Evolutionary conservation across 176 grass and related monocot species (phyloP), one percentile per base, ranked within the genome.

Genomic region (Carex littledalei): DNA sequence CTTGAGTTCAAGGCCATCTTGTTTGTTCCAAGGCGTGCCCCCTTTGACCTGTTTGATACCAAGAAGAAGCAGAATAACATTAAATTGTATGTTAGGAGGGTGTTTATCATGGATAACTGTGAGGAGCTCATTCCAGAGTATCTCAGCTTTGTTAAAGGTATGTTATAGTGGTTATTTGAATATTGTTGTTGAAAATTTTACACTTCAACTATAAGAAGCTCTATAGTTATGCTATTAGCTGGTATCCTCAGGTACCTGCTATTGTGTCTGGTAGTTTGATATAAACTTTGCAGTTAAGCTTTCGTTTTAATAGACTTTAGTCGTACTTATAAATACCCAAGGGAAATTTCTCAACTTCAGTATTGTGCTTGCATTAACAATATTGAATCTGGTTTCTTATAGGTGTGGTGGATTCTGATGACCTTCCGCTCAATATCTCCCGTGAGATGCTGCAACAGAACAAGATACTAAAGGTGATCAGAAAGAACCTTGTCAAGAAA

Each of bases 81-180:
- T 16, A 90, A 90, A 49, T 31, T 90, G 2, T 90, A 90, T 35
- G 88, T 90, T 3, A 81, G 88, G 12, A 62, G 88, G 31, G 88
- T 90, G 10, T 90, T 90, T 66, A 89, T 89, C 57, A 89, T 89
- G 88, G 88, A 89, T 56, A 89, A 86, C 59, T 89, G 84, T 45
- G 88, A 90, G 62, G 88, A 90, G 37, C 34, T 90, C 9, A 90
- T 90, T 31, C 88, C 88, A 0, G 88, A 90, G 54, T 84, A 90
- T 22, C 72, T 90, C 65, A 81, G 85, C 55, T 87, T 90, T 31
- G 4, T 90, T 7, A 90, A 90, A 79, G 88, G 81, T 50, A 50
- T n/a, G n/a, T n/a, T n/a, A n/a, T n/a, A n/a, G n/a, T n/a, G n/a
- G n/a, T n/a, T n/a, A n/a, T n/a, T n/a, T n/a, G n/a, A n/a, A n/a